Base-by-base conservation (phyloP, 768 basidiomycete genomes). In the Mycena pura region DNA sequence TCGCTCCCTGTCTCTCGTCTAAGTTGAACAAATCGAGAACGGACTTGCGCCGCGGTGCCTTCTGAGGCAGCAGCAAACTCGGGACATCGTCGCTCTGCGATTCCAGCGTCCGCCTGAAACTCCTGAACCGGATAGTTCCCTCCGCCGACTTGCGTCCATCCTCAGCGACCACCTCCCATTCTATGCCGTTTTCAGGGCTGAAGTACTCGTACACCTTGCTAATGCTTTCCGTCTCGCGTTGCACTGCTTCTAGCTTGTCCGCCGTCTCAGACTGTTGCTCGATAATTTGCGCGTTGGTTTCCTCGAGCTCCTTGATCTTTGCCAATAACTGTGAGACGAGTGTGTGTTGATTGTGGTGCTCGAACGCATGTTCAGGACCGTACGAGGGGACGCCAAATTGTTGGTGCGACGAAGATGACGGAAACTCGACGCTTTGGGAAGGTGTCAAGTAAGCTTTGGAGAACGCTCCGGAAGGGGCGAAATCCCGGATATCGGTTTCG, bases 241-340 rank as follows among this genome's bases (percentile, higher is more conserved):
- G 89, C 10, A 91, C 89, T 5, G 83, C 82, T n/a, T 83, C 82
- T 25, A 93, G 77, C 59, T 87, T 86, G 36, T 77, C 77, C 6
- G 81, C 74, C 0, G 91, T 92, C 65, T 84, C 82, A 1, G 72
- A 73, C 69, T 93, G 92, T 62, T 90, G 86, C 56, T 81, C 76
- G 21, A 85, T 77, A 39, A 94, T 92, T 55, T 84, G 82, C 7
- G 76, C 63, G 65, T 94, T 94, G 3, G 90, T 84, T 36, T 86
- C 82, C 68, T 94, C 91, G 1, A 94, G 80, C 70, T 94, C 92
- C 45, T 82, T 79, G 49, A 94, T 90, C 75, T 94, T 94, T 15
- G 76, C 69, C 40, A 93, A 74, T 7, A 94, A 83, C 70, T 91
- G 88, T 10, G 85, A 78, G n/a, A 93, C 83, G 51, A 94, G 79